Percentiles rank a stretch among this genome's conserved stretches.
Evolutionary conservation across 2,329 filamentous ascomycete genomes (phyloP).

Genomic region (Claviceps fusiformis): DNA sequence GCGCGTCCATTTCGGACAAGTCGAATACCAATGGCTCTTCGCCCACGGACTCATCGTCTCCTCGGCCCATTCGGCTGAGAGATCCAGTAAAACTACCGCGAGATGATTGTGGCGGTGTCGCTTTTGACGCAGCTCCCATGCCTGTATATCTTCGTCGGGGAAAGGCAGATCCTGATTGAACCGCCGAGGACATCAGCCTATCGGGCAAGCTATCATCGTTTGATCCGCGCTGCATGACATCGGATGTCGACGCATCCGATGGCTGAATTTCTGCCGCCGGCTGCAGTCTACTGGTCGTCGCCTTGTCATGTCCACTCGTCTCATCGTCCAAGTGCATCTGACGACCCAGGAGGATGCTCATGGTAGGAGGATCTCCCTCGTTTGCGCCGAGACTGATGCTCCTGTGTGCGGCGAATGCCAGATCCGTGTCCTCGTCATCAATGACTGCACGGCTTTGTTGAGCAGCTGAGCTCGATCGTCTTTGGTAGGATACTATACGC

Average conservation of each 20-base stretch:
- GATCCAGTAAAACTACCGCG: slow-evolving; percentile 32
- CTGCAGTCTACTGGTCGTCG: slow-evolving; percentile 19
- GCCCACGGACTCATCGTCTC: slow-evolving; percentile 39
- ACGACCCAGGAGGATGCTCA: slow-evolving; percentile 47
- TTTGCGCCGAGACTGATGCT: slow-evolving; percentile 56
- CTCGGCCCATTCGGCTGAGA: slow-evolving; percentile 22
- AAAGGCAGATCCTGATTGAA: slow-evolving; percentile 30
- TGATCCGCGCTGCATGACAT: slow-evolving; percentile 26
- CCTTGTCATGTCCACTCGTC: slow-evolving; percentile 11
- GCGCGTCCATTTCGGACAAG: slow-evolving; percentile 55
- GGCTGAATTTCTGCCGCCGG: slow-evolving; percentile 29
- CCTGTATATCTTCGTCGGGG: slow-evolving; percentile 33
- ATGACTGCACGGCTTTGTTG: slow-evolving; percentile 42
- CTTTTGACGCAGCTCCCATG: slow-evolving; percentile 21
- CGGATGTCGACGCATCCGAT: slow-evolving; percentile 19
- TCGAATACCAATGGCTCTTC: slow-evolving; percentile 61
- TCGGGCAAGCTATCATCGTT: slow-evolving; percentile 34
- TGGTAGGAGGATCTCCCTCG: slow-evolving; percentile 48
- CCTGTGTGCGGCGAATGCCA: slow-evolving; percentile 46
- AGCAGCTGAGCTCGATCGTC: slow-evolving; percentile 57
- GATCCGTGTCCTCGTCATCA: slow-evolving; percentile 48
- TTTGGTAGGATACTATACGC: slow-evolving; percentile 38
- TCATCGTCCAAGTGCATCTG: slow-evolving; percentile 24
- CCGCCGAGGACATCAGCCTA: slow-evolving; percentile 24
- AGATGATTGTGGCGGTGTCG: slow-evolving; percentile 30